phyloP scores from a whole-genome alignment of 2,329 filamentous ascomycete species.

The Neonectria punicea region DNA sequence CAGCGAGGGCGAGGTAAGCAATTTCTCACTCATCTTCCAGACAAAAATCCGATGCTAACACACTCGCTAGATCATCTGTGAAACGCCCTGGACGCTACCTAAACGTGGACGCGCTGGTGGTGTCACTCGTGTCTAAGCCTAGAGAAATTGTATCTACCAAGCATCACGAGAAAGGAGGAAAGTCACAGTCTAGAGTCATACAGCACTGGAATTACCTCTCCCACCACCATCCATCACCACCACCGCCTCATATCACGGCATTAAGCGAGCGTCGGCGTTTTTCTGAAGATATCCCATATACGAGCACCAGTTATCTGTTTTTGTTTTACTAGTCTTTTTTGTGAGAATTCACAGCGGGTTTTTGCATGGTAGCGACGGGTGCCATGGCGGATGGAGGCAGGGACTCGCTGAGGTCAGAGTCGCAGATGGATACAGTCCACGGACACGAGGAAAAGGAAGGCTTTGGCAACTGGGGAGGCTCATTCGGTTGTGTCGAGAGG shows the following conservation, averaged over 20 bases:
- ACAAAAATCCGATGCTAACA: constrained; percentile 15
- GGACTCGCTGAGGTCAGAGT: background rate
- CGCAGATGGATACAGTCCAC: background rate
- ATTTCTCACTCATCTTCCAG: background rate
- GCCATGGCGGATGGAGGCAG: background rate
- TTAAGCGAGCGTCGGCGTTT: constrained; percentile 25
- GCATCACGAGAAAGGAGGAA: background rate
- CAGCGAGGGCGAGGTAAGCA: constrained; percentile 94
- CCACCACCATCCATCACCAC: background rate
- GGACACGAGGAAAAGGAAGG: constrained; percentile 5
- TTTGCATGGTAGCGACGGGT: background rate
- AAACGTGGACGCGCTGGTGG: constrained; percentile 56
- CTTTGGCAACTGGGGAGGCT: background rate
- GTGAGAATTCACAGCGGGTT: background rate
- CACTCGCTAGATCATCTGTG: constrained; percentile 69
- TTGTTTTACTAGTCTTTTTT: constrained; percentile 5
- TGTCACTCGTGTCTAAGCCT: constrained; percentile 34
- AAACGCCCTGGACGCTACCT: constrained; percentile 76
- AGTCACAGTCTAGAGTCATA: background rate
- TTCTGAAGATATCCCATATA: constrained; percentile 19
- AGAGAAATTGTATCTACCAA: background rate
- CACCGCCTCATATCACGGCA: constrained; percentile 5
- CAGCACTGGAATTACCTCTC: background rate
- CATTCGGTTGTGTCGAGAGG: background rate
- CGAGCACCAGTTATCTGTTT: constrained; percentile 4